phyloP scores from a whole-genome alignment of 129 eudicot genomes.

The Ambrosia trifida region DNA sequence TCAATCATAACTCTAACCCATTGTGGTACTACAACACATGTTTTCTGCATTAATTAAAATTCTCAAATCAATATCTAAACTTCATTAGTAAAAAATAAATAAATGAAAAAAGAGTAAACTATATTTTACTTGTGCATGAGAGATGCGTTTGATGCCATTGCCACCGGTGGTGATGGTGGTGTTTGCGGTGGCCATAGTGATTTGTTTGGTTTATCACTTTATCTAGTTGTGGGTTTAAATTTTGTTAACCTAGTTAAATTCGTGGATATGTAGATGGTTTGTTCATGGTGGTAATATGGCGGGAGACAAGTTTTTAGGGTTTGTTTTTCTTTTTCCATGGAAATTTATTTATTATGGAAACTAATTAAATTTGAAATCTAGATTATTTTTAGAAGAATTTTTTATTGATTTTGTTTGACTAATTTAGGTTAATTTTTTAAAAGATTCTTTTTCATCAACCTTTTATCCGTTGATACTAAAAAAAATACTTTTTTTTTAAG shows the following conservation, averaged over 20 bases:
- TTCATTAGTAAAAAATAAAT: background rate
- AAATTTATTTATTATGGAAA: slow-evolving; percentile 12
- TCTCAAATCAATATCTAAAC: slow-evolving; percentile 7
- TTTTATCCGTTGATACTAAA: too few species aligned
- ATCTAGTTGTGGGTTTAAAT: slow-evolving; percentile 14
- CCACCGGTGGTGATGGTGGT: slow-evolving; percentile 5
- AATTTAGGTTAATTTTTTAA: too few species aligned
- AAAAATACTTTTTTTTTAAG: too few species aligned
- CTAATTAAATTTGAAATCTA: background rate
- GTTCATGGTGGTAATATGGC: slow-evolving; percentile 9
- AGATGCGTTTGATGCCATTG: slow-evolving; percentile 24
- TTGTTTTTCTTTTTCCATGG: slow-evolving; percentile 14
- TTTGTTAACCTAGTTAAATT: slow-evolving; percentile 4
- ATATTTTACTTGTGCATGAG: slow-evolving; percentile 12
- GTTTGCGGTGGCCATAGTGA: background rate
- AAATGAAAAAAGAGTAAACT: background rate
- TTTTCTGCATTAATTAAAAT: slow-evolving; percentile 23
- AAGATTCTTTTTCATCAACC: too few species aligned
- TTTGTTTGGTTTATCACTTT: background rate
- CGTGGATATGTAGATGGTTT: slow-evolving; percentile 3
- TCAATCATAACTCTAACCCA: slow-evolving; percentile 45
- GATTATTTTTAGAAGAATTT: background rate
- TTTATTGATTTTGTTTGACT: background rate
- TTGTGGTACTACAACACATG: slow-evolving; percentile 29
- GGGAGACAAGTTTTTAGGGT: slow-evolving; percentile 16